phyloP scores from a whole-genome alignment of 2,329 filamentous ascomycete genomes.

The Exophiala alcalophila region DNA sequence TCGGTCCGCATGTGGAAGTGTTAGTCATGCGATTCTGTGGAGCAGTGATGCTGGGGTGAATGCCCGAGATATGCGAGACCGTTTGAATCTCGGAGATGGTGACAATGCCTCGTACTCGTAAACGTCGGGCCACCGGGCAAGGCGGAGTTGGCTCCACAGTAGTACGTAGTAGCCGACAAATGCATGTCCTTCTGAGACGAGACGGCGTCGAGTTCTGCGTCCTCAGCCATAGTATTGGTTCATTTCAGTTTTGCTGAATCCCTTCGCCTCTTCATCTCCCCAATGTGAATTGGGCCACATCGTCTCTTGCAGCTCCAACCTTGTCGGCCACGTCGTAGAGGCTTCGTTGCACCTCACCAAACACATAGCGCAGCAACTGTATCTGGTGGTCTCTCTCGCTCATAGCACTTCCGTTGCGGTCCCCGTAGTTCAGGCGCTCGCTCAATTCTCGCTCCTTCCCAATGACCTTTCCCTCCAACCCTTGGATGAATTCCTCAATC shows the following conservation, averaged over 20 bases:
- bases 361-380: constrained; percentile 47
- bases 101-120: not conserved
- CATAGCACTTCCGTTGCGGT: constrained; percentile 39
- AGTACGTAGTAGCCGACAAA: not conserved
- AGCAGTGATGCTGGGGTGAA: not conserved
- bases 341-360: constrained; percentile 64
- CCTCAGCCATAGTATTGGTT: too few species aligned
- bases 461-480: constrained; percentile 54
- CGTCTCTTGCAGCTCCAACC: constrained; percentile 59
- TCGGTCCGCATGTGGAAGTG: not conserved
- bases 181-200: constrained; percentile 1
- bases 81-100: not conserved
- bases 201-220: too few species aligned
- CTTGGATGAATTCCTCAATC: constrained; percentile 63
- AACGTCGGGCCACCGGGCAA: not conserved
- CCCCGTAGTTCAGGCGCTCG: constrained; percentile 58
- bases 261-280: constrained; percentile 31
- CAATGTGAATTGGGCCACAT: constrained; percentile 55
- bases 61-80: not conserved
- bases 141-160: not conserved
- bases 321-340: constrained; percentile 62
- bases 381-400: constrained; percentile 46
- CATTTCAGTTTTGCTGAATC: too few species aligned
- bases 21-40: not conserved
- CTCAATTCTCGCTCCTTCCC: constrained; percentile 42